Evolutionary conservation across 177 flowering plant species (phyloP), one percentile per base, ranked within the genome.

Genomic region (Tripterygium wilfordii): DNA sequence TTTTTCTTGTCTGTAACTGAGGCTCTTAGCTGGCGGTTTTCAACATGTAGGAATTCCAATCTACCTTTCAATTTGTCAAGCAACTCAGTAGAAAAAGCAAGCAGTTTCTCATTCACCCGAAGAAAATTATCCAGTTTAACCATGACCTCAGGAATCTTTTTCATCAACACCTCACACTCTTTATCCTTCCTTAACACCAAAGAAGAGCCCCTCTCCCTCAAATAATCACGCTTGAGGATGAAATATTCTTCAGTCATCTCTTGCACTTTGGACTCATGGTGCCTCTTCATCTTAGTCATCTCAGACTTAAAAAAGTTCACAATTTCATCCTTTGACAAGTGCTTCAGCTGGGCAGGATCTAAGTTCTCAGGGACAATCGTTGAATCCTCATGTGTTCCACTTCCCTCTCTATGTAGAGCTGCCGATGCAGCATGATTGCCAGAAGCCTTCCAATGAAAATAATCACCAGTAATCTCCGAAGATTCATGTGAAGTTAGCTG

Each of bases 241-340:
- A 72, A 82, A 62, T 51, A 66, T 8, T 77, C 65, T 42, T 92
- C 96, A 29, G 88, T 80, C 60, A 61, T 51, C 42, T 62, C 65
- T 18, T 71, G 85, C 58, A 84, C 56, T 8, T 21, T 56, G 16
- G 77, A 68, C 45, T 92, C 98, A 56, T 83, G 84, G 44, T 69
- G 67, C 68, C 95, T 79, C 66, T 68, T 85, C 83, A 83, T 66
- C 61, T 77, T 49, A 61, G 13, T 77, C 63, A 82, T 80, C 62
- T 74, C 83, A 51, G 35, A 18, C 56, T 63, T 76, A 42, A 76
- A 78, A 64, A 67, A 48, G 15, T 9, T 62, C 18, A 76, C 45
- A 44, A 85, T 43, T 7, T 72, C 71, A 10, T 76, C 86, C 48
- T 49, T 71, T 19, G 67, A 2, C 82, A 77, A 54, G 67, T 70